Evolutionary conservation across 108 stramenopile species (phyloP).

Genomic region (Nitzschia putrida): DNA sequence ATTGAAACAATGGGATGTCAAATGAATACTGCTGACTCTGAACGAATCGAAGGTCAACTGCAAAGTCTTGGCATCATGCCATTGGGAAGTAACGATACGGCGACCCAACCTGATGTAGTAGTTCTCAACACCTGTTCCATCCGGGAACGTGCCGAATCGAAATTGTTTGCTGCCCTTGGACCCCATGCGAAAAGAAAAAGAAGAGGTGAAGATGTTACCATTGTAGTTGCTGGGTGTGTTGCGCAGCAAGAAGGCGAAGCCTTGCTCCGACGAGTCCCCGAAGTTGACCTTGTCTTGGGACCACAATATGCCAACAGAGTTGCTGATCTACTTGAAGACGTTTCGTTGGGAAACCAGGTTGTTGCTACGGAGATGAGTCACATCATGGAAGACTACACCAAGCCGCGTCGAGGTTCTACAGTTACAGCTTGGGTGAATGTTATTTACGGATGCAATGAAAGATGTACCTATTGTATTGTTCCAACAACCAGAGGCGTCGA

Average conservation of each 20-base stretch:
- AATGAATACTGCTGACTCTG: slow-evolving; percentile 97
- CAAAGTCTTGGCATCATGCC: slow-evolving; percentile 83
- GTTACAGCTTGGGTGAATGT: slow-evolving; percentile 96
- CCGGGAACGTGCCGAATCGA: slow-evolving; percentile 96
- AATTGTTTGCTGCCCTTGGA: slow-evolving; percentile 80
- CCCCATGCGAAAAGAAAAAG: slow-evolving; percentile 82
- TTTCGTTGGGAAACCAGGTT: slow-evolving; percentile 91
- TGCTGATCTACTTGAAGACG: slow-evolving; percentile 91
- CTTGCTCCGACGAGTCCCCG: slow-evolving; percentile 84
- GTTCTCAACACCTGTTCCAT: slow-evolving; percentile 96
- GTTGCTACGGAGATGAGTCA: slow-evolving; percentile 93
- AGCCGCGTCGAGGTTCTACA: slow-evolving; percentile 78
- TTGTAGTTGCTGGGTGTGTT: slow-evolving; percentile 95
- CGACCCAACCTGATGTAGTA: slow-evolving; percentile 80
- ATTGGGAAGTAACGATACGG: slow-evolving; percentile 17
- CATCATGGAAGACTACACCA: slow-evolving; percentile 95
- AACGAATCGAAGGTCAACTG: slow-evolving; percentile 95
- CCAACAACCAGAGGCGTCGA: slow-evolving; percentile 95
- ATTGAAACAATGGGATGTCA: slow-evolving; percentile 94
- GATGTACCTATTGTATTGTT: slow-evolving; percentile 97
- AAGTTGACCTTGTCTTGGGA: slow-evolving; percentile 93
- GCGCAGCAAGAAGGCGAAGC: slow-evolving; percentile 97
- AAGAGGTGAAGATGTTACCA: slow-evolving; percentile 83
- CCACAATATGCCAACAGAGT: slow-evolving; percentile 94
- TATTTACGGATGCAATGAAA: slow-evolving; percentile 96